A percentile compares a stretch with the other conserved stretches of the same genome.
phyloP scores from a whole-genome alignment of 2,329 filamentous ascomycete genomes.

The Arthrobotrys entomopaga region DNA sequence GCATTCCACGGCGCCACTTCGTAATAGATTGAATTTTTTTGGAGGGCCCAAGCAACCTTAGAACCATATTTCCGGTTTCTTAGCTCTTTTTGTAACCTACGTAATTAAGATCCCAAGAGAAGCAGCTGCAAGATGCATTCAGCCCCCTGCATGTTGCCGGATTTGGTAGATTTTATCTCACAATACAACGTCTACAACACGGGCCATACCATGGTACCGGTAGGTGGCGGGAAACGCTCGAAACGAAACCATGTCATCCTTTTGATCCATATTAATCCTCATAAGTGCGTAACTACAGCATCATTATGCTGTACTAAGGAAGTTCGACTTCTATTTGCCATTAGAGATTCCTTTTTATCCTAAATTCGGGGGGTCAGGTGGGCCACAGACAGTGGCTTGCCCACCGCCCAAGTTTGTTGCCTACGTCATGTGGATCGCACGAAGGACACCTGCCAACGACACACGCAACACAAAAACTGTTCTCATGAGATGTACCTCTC shows the following conservation, averaged over 20 bases:
- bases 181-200: slow-evolving; percentile 38
- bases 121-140: background rate
- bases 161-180: background rate
- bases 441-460: slow-evolving; percentile 51
- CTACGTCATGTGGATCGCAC: slow-evolving; percentile 46
- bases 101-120: slow-evolving; percentile 3
- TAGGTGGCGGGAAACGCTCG: too few species aligned
- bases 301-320: background rate
- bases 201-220: slow-evolving; percentile 6
- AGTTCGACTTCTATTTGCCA: background rate
- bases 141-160: background rate
- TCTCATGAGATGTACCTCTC: slow-evolving; percentile 29
- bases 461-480: slow-evolving; percentile 53
- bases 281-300: slow-evolving; percentile 4
- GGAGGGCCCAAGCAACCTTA: too few species aligned
- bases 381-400: slow-evolving; percentile 17
- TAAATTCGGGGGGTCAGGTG: slow-evolving; percentile 21
- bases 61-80: too few species aligned
- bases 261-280: background rate
- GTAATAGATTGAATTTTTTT: too few species aligned
- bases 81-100: too few species aligned
- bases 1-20: too few species aligned
- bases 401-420: slow-evolving; percentile 22
- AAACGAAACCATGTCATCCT: slow-evolving; percentile 1
- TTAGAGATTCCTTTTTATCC: background rate